Base-by-base conservation (phyloP, 2,329 filamentous ascomycete genomes). In the Colletotrichum shisoi region DNA sequence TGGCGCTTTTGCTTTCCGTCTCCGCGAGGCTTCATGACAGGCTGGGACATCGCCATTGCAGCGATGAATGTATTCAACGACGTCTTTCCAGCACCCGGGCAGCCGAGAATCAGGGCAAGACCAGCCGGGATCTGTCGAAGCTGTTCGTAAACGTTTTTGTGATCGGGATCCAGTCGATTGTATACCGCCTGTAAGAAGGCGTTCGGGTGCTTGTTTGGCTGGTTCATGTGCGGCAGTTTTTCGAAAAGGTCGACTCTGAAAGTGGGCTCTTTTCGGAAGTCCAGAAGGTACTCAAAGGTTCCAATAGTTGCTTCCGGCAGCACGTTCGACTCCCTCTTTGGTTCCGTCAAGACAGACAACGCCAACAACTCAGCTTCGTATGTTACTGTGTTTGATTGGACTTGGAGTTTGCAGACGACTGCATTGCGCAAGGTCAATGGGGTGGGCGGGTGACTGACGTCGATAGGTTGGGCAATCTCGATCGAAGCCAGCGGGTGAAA, bases 61-160 rank as follows among this genome's bases (percentile, higher is more conserved):
- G 80, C 74, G 2, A 82, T 70, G 1, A 80, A 71, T 70, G 83
- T 76, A 40, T 79, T 82, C 79, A 80, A 82, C 42, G 82, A 79
- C 0, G 82, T 83, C 57, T 84, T 84, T 0, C 82, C 82, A 0
- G 81, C 78, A 0, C 82, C 81, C 4, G 82, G 81, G 5, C 82
- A 82, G 4, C 82, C 82, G 7, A 81, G 81, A 1, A 83, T 73
- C 54, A 84, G 77, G 34, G 76, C 79, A 1, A 84, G 67, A 0
- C 80, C 79, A n/a, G 79, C 80, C 0, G 80, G 79, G 12, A 83
- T 78, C 1, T 69, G 69, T 1, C 69, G 65, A 0, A 82, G 72
- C 0, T 74, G 75, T 0, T 74, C 34, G 40, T 81, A 80, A 0
- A 80, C 80, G 0, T 69, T 59, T 1, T 69, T 69, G 39, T 83